A percentile compares a stretch with the other conserved stretches of the same genome.
Evolutionary conservation across 2,329 filamentous ascomycete species (phyloP).

Genomic region (Sphaerostilbella broomeana): DNA sequence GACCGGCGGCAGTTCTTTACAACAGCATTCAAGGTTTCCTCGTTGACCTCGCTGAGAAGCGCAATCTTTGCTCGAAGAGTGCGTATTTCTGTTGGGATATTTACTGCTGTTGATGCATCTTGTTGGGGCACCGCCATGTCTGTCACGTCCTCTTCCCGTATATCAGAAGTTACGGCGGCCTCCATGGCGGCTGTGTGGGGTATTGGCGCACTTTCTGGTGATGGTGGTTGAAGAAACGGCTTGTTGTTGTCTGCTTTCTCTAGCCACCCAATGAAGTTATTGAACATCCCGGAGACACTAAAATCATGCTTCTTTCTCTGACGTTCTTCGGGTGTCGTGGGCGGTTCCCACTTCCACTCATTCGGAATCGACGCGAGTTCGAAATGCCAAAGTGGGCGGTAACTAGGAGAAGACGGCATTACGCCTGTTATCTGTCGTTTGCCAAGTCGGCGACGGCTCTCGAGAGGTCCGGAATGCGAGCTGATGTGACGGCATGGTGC

Average conservation of each 20-base stretch:
- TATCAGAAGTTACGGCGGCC: too few relatives aligned
- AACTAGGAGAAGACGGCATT: slow-evolving; percentile 32
- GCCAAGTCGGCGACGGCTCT: slow-evolving; percentile 46
- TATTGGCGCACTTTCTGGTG: neutral
- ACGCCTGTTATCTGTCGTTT: slow-evolving; percentile 49
- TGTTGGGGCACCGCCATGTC: too few relatives aligned
- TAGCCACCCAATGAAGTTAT: slow-evolving; percentile 26
- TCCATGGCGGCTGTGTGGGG: slow-evolving; percentile 6
- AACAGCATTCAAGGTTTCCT: slow-evolving; percentile 8
- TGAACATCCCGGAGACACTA: slow-evolving; percentile 18
- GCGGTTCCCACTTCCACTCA: slow-evolving; percentile 48
- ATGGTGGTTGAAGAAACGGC: slow-evolving; percentile 15
- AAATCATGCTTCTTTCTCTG: slow-evolving; percentile 19
- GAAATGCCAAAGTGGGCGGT: slow-evolving; percentile 41
- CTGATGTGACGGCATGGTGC: slow-evolving; percentile 26
- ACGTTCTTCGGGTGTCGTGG: slow-evolving; percentile 28
- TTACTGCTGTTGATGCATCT: too few relatives aligned
- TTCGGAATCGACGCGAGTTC: slow-evolving; percentile 37
- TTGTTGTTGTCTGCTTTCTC: slow-evolving; percentile 19
- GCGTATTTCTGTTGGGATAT: slow-evolving; percentile 5
- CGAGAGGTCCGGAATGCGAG: slow-evolving; percentile 47
- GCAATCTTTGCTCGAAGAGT: slow-evolving; percentile 14
- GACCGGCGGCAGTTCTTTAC: slow-evolving; percentile 13
- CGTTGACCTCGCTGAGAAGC: slow-evolving; percentile 1
- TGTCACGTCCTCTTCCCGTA: too few relatives aligned